A percentile compares a stretch with the other conserved stretches of the same genome.
These are phyloP conservation scores for Sphenostylis stenocarpa DNA, from an alignment of 306 rosid species.

Conservation along the genomic window DNA sequence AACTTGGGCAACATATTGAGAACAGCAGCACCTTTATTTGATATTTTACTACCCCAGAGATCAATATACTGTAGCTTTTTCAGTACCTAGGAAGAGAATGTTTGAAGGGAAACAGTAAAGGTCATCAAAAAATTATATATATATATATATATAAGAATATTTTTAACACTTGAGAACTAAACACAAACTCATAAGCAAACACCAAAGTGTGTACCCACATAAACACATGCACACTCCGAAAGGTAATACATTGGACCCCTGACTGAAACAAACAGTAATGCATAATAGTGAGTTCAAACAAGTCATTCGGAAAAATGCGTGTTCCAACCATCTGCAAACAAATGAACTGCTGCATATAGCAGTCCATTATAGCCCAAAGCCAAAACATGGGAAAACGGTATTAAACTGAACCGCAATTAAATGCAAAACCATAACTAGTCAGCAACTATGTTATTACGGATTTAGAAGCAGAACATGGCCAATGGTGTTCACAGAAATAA, in stretches of 20 bases:
- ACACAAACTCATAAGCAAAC: neutral
- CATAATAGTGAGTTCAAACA: neutral
- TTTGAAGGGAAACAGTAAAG: constrained; percentile 6
- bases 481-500: neutral
- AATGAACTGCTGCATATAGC: neutral
- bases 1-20: constrained; percentile 63
- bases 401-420: constrained; percentile 12
- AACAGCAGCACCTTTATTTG: constrained; percentile 67
- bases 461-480: constrained; percentile 6
- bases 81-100: constrained; percentile 54
- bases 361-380: neutral
- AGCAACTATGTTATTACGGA: neutral
- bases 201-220: neutral
- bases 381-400: neutral
- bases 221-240: neutral
- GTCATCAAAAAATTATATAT: neutral
- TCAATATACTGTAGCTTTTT: constrained; percentile 70
- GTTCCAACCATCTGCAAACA: neutral
- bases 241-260: neutral
- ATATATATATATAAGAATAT: neutral
- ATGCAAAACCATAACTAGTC: constrained; percentile 8
- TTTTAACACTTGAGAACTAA: constrained; percentile 13
- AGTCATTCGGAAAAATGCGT: neutral
- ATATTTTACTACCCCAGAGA: constrained; percentile 88
- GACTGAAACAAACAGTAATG: constrained; percentile 4